These are phyloP conservation scores for Marvania coccoides DNA, from an alignment of 139 green algal species.

Conservation along the genomic window DNA sequence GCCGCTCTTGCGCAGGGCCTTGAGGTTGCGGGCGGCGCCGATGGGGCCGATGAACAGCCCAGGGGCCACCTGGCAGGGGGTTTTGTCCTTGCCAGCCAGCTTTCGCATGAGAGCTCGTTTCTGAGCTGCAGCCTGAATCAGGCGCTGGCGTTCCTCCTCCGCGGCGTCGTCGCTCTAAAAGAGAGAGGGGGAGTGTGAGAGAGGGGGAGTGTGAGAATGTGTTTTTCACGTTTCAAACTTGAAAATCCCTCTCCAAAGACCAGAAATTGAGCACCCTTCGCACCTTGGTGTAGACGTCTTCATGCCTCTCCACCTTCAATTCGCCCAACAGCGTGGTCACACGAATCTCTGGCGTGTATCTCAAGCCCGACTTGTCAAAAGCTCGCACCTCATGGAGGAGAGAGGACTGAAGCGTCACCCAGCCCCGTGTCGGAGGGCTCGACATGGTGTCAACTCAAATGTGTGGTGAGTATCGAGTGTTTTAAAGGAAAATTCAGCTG, in stretches of 20 bases:
- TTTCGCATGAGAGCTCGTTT: conserved; percentile 14
- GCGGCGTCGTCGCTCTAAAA: background rate
- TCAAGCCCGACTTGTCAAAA: conserved; percentile 1
- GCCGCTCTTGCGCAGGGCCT: conserved; percentile 30
- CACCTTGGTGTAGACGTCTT: too few relatives aligned
- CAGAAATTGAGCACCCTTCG: too few relatives aligned
- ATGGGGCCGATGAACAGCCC: conserved; percentile 32
- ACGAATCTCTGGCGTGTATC: background rate
- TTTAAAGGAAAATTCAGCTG: background rate
- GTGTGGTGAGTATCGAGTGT: background rate
- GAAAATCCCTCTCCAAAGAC: too few relatives aligned
- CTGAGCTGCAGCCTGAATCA: conserved; percentile 9
- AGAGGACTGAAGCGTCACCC: background rate
- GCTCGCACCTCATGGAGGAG: conserved; percentile 5
- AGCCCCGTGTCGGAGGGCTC: background rate
- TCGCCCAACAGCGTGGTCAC: background rate
- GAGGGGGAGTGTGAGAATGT: too few relatives aligned
- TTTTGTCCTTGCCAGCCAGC: conserved; percentile 4
- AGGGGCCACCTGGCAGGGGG: conserved; percentile 13
- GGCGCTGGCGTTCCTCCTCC: background rate
- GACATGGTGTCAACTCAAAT: background rate
- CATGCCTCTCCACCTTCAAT: background rate
- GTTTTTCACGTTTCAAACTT: too few relatives aligned
- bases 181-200: too few relatives aligned
- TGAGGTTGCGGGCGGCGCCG: conserved; percentile 38